A percentile compares a stretch with the other conserved stretches of the same genome.
phyloP scores from a whole-genome alignment of 495 filamentous ascomycete genomes.

The Astrocystis sublimbata region DNA sequence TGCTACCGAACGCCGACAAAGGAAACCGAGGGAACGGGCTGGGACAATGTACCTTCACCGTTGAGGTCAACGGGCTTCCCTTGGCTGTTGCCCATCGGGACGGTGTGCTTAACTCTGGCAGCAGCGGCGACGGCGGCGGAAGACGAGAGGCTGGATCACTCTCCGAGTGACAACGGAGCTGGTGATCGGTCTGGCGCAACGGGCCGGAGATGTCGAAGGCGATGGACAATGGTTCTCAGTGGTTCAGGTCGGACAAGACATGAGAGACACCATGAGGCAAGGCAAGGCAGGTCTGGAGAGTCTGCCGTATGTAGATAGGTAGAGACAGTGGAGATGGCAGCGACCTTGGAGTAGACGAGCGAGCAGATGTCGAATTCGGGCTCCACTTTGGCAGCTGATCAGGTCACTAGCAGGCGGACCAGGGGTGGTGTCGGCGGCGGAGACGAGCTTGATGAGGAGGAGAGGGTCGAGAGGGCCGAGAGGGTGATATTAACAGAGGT shows the following conservation, averaged over 20 bases:
- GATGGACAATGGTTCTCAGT: conserved; percentile 6
- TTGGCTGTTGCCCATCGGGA: conserved; percentile 85
- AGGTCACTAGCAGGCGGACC: conserved; percentile 12
- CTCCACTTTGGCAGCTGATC: conserved; percentile 18
- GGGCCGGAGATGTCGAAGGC: not conserved
- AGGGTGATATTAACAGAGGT: conserved; percentile 9
- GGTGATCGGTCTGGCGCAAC: conserved; percentile 5
- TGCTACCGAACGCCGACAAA: conserved; percentile 4
- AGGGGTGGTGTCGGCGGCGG: conserved; percentile 1
- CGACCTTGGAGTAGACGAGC: too few relatives aligned
- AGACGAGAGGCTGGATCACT: too few relatives aligned
- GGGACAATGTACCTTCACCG: conserved; percentile 77
- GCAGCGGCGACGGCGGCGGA: too few relatives aligned
- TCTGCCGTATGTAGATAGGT: not conserved
- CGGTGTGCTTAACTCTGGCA: conserved; percentile 7
- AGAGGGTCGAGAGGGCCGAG: conserved; percentile 1
- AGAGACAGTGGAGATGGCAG: not conserved
- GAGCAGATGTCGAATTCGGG: conserved; percentile 1
- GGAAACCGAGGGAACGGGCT: not conserved
- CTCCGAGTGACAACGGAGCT: conserved; percentile 16
- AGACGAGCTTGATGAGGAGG: too few relatives aligned
- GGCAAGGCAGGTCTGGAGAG: not conserved
- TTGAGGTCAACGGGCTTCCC: conserved; percentile 91
- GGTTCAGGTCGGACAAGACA: conserved; percentile 17
- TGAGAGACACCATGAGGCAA: conserved; percentile 11